Base-by-base conservation (phyloP, 2,329 filamentous ascomycete genomes). In the Neoscytalidium dimidiatum region DNA sequence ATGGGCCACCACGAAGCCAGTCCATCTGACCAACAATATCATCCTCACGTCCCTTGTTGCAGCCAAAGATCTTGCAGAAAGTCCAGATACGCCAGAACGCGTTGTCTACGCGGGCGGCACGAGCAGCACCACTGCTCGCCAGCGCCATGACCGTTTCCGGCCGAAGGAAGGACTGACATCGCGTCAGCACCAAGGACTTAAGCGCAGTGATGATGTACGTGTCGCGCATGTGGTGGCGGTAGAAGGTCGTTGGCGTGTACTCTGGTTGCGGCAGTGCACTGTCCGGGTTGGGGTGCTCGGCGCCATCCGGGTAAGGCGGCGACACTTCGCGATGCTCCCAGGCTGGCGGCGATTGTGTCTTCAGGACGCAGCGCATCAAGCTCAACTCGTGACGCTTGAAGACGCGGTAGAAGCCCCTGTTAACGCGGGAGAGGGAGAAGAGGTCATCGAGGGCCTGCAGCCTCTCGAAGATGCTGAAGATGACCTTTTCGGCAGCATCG, bases 81-180 rank as follows among this genome's bases (percentile, higher is more conserved):
- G 84, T 87, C 86, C 87, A 89, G 31, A 90, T 84, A 2, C 87
- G 83, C 85, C 86, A 89, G 53, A 89, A 81, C 0, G 87, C 86
- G 72, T 88, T 82, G 65, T 88, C 84, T 28, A 89, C 80, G 64
- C 86, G 82, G 44, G 79, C 77, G 1, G 83, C 80, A 8, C 81
- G 79, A 2, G 73, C 69, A 8, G 80, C 76, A 48, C 81, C 79
- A 21, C 79, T 73, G 3, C 82, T 83, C 1, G 81, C 77, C 3
- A 89, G 78, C 2, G 85, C 85, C 23, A 77, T 75, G 5, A 84
- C 79, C 0, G 86, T 88, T 64, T 86, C 84, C 1, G 80, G 80
- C 8, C 86, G 84, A 29, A 88, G 77, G 66, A 86, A 85, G 0
- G 82, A 81, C 66, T 84, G 79, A 67, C 86, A 78, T 67, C 83